Base-by-base conservation (phyloP, 495 filamentous ascomycete species). In the Xylaria flabelliformis region DNA sequence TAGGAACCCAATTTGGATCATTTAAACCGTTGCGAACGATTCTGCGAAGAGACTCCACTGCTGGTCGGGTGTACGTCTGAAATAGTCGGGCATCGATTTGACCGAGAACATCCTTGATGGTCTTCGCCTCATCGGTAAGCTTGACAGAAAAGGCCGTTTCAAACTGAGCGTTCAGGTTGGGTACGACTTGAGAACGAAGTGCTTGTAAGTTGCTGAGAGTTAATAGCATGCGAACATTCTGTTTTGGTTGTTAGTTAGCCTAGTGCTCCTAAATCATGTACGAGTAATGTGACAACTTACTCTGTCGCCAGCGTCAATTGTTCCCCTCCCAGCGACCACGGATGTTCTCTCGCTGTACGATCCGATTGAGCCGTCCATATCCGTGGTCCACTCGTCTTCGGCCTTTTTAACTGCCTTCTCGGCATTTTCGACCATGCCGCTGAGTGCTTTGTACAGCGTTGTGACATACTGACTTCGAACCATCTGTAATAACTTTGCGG, bases 361-460 rank as follows among this genome's bases (percentile, higher is more conserved):
- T 26, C 62, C 75, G 7, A 75, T 46, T 5, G 77, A 64, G 7
- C 82, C 75, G 48, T 83, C 74, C 77, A 78, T 39, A 70, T 93
- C 90, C 9, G 82, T 82, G 3, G 83, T 85, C 84, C 85, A 86
- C 58, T 90, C 88, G 51, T 87, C 87, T 41, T 88, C 88, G 42
- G 88, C 84, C 66, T 86, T 86, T 66, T 88, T 86, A 1, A 90
- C 78, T 1, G 89, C 85, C 50, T 87, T 89, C 81, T 97, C 94
- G 42, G 96, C 95, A 81, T 96, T 97, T 81, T 98, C 96, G 0
- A 99, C 94, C 88, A 99, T 92, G 4, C 95, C 96, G 75, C 93
- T 94, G 4, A 99, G 83, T 42, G 92, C 91, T 79, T 96, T 97
- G 81, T 97, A 97, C 48, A 99, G 85, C 51, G 94, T 95, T 4